phyloP scores from a whole-genome alignment of 176 grass and related monocot genomes.

The Aechmea fasciata region DNA sequence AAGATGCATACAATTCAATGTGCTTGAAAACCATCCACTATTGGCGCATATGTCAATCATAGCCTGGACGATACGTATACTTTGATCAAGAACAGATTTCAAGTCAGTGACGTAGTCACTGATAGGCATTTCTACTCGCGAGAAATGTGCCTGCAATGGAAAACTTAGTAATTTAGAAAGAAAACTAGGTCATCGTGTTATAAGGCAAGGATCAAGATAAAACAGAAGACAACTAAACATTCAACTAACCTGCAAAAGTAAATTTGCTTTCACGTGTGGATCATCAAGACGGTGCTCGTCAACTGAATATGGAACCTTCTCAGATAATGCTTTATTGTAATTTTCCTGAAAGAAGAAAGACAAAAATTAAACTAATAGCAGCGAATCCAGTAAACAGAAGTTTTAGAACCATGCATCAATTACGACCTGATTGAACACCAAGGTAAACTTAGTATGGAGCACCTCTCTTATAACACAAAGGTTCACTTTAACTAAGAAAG shows the following conservation, averaged over 20 bases:
- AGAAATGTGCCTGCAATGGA: constrained; percentile 78
- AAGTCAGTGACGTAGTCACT: constrained; percentile 88
- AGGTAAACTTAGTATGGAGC: too few relatives aligned
- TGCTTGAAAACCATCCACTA: constrained; percentile 90
- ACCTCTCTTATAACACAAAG: too few relatives aligned
- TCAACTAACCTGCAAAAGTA: constrained; percentile 79
- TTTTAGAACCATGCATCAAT: neutral
- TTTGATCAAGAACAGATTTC: constrained; percentile 99
- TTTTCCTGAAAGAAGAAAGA: constrained; percentile 59
- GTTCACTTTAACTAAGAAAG: too few relatives aligned
- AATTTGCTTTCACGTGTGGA: constrained; percentile 96
- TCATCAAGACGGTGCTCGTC: constrained; percentile 84
- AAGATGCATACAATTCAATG: constrained; percentile 89
- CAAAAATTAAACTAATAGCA: constrained; percentile 12
- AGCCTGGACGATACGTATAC: constrained; percentile 92
- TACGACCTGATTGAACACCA: neutral
- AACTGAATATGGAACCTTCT: constrained; percentile 62
- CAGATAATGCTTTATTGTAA: constrained; percentile 66
- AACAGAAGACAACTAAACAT: neutral
- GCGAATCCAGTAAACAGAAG: neutral
- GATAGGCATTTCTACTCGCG: constrained; percentile 72
- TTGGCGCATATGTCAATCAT: constrained; percentile 99
- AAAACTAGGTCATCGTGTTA: neutral
- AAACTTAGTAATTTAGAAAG: neutral
- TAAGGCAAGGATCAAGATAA: neutral